Base-by-base conservation (phyloP, 1,139 yeast genomes). In the Pichia sp. region DNA sequence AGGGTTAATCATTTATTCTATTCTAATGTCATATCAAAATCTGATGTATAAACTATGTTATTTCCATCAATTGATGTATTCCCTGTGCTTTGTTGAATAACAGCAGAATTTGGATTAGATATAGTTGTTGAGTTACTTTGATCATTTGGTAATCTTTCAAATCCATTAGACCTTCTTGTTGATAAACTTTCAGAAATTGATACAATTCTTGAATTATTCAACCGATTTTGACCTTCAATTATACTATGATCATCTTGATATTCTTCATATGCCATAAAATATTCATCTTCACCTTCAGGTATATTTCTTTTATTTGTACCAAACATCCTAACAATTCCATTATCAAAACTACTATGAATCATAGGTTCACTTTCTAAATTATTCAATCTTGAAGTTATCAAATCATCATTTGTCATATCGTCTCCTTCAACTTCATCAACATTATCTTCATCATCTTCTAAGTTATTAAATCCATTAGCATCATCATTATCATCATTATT, bases 221-320 rank as follows among this genome's bases (percentile, higher is more conserved):
- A 28, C 20, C 35, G 39, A 17, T 40, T 22, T 9, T 28, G 24
- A n/a, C 44, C 40, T 25, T 45, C 50, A 12, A 45, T 42, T 7
- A 69, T 59, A 36, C 72, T 69, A 46, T 73, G 79, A 50, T 74
- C 79, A 38, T 67, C 65, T 50, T 74, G 79, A 49, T 74, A 74
- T 51, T 74, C 81, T 34, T 74, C 80, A 36, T 69, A 73, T 1
- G 79, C 80, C 79, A 74, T 74, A 48, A 50, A 50, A 33, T 72
- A 58, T 19, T 30, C 32, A 22, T 42, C 43, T 10, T 40, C 43
- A 6, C 22, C 43, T 19, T 25, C 21, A 6, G 31, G 40, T 14
- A 30, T 11, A 9, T 6, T 30, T 18, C 32, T 15, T 18, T 18
- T 30, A 11, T n/a, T 11, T 18, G 11, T n/a, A 30, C 18, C 32